phyloP scores from a whole-genome alignment of 163 green algal genomes.

The Chloromonas sp. region DNA sequence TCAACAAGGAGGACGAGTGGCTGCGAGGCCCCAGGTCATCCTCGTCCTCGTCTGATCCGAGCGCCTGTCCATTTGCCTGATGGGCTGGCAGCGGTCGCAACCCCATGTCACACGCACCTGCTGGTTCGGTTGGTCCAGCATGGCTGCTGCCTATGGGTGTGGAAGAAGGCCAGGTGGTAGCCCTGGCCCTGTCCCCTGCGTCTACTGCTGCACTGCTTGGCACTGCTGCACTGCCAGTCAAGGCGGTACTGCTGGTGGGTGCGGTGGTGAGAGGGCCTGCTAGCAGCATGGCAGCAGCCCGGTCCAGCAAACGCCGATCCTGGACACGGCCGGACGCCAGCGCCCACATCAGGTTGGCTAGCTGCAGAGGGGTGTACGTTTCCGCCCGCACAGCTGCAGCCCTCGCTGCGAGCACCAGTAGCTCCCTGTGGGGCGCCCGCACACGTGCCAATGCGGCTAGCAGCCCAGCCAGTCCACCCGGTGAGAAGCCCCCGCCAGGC shows the following conservation, averaged over 20 bases:
- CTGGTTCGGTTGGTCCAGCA: no score
- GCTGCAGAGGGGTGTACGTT: not conserved
- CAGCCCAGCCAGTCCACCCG: not conserved
- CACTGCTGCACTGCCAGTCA: no score
- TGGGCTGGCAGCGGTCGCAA: no score
- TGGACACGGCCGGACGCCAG: constrained; percentile 1
- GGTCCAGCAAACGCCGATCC: constrained; percentile 3
- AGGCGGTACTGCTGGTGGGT: no score
- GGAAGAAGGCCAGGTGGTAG: no score
- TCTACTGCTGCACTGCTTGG: no score
- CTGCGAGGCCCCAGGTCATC: not conserved
- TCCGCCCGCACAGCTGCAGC: not conserved
- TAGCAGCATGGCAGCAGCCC: not conserved
- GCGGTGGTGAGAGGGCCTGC: no score
- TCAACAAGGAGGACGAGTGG: not conserved
- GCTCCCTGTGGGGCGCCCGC: not conserved
- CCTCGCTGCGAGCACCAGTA: not conserved
- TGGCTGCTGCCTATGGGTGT: no score
- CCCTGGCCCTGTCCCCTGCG: no score
- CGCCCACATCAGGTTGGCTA: constrained; percentile 12
- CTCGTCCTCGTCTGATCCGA: not conserved
- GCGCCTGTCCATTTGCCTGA: no score
- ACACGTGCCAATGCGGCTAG: not conserved
- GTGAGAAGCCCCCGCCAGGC: not conserved
- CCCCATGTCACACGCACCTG: no score